These are phyloP conservation scores for Hydrangea macrophylla DNA, from an alignment of 148 eudicot genomes.

Conservation along the genomic window DNA sequence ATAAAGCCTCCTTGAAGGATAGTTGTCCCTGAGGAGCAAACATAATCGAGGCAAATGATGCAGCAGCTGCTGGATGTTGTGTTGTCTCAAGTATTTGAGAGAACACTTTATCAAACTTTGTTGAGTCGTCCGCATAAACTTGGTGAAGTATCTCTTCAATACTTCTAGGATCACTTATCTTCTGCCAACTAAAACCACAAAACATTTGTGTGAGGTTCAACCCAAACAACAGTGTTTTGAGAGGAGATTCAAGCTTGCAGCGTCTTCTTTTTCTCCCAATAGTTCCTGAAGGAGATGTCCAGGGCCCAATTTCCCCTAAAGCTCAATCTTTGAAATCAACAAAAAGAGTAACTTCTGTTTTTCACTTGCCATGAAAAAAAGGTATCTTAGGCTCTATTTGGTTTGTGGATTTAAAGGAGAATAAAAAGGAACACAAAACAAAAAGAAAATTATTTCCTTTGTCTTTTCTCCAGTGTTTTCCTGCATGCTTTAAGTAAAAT, in stretches of 20 bases:
- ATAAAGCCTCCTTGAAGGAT: slow-evolving; percentile 70
- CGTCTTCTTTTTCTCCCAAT: neutral
- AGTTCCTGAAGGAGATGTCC: neutral
- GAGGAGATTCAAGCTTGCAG: neutral
- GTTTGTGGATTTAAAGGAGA: no score
- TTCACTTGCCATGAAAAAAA: no score
- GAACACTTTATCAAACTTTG: slow-evolving; percentile 79
- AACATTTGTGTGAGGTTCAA: slow-evolving; percentile 5
- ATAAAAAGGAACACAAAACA: no score
- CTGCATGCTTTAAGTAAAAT: no score
- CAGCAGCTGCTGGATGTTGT: slow-evolving; percentile 95
- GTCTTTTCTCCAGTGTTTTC: no score
- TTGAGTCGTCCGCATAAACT: slow-evolving; percentile 91
- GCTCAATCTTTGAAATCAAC: no score
- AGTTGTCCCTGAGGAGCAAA: slow-evolving; percentile 76
- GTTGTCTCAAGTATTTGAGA: slow-evolving; percentile 67
- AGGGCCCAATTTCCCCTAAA: no score
- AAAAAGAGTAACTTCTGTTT: no score
- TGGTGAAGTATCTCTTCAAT: slow-evolving; percentile 80
- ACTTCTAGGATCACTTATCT: slow-evolving; percentile 82
- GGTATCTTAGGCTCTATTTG: no score
- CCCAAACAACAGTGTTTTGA: neutral
- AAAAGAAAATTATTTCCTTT: no score
- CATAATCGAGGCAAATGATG: slow-evolving; percentile 88
- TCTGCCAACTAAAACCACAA: slow-evolving; percentile 73